These are phyloP conservation scores for Laetiporus sulphureus DNA, from an alignment of 1,284 basidiomycete species.

Conservation along the genomic window DNA sequence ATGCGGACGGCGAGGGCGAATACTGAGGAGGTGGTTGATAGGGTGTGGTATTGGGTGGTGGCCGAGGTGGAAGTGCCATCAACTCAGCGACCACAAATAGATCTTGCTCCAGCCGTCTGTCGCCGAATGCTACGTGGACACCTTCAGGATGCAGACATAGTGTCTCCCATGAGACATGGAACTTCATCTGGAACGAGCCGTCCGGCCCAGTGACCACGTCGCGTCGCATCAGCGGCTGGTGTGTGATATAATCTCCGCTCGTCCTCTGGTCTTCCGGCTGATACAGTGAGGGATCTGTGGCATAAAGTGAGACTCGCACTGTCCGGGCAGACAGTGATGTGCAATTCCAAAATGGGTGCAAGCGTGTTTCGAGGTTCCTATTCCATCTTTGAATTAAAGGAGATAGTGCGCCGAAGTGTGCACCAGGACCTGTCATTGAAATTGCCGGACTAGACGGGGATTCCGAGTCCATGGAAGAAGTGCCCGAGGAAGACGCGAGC, in stretches of 20 bases:
- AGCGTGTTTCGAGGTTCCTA: constrained; percentile 64
- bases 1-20: constrained; percentile 15
- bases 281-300: constrained; percentile 25
- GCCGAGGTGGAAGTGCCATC: constrained; percentile 28
- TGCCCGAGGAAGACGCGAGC: constrained; percentile 8
- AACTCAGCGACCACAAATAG: constrained; percentile 52
- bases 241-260: constrained; percentile 20
- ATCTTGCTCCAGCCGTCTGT: constrained; percentile 44
- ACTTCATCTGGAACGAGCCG: constrained; percentile 63
- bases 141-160: constrained; percentile 56
- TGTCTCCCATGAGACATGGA: constrained; percentile 61
- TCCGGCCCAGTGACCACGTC: constrained; percentile 54
- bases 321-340: constrained; percentile 54
- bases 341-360: constrained; percentile 78
- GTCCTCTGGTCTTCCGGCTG: constrained; percentile 11
- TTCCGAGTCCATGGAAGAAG: constrained; percentile 13
- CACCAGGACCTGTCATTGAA: no score
- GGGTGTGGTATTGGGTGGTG: constrained; percentile 16
- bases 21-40: constrained; percentile 14
- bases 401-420: no score
- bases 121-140: constrained; percentile 52
- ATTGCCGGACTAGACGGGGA: no score
- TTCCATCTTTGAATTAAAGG: constrained; percentile 50
- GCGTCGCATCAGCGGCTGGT: constrained; percentile 40
- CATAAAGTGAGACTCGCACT: constrained; percentile 51